A percentile compares a stretch with the other conserved stretches of the same genome.
Conservation (phyloP, 805 yeast species). For the Novakomyces olei region DNA sequence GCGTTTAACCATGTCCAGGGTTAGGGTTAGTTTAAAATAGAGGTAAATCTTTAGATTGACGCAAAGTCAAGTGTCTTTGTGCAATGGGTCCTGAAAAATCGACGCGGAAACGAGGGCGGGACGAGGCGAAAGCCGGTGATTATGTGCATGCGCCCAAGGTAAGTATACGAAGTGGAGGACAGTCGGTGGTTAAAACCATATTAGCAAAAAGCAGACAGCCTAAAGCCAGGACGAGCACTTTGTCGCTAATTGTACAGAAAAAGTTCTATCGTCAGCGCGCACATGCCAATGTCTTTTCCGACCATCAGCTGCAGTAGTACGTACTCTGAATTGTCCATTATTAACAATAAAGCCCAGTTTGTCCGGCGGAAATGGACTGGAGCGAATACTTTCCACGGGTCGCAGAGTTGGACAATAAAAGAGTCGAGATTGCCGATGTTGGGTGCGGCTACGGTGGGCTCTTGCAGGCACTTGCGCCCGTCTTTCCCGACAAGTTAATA, state of each 20-base stretch:
- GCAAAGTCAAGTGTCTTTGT: no score
- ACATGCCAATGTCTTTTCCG: constrained; percentile 92
- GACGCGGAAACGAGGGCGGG: neutral
- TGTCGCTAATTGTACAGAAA: constrained; percentile 16
- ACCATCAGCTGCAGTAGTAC: constrained; percentile 64
- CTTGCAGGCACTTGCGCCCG: constrained; percentile 54
- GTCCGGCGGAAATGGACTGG: constrained; percentile 83
- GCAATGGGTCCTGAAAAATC: no score
- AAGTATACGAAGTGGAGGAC: neutral
- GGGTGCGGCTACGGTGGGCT: constrained; percentile 98
- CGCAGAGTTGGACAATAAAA: constrained; percentile 20
- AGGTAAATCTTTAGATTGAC: no score
- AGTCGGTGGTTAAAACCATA: neutral
- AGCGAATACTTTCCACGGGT: constrained; percentile 18
- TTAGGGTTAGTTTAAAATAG: no score
- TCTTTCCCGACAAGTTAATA: constrained; percentile 48
- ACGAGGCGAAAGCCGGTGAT: constrained; percentile 2
- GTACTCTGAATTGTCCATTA: constrained; percentile 4
- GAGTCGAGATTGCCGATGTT: constrained; percentile 77
- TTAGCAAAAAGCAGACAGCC: neutral
- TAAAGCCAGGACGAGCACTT: neutral
- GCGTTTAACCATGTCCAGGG: neutral
- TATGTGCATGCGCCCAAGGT: constrained; percentile 1
- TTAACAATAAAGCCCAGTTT: constrained; percentile 24
- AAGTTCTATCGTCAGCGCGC: constrained; percentile 90